Evolutionary conservation across 768 basidiomycete genomes (phyloP).

Genomic region (Lentinula lateritia): DNA sequence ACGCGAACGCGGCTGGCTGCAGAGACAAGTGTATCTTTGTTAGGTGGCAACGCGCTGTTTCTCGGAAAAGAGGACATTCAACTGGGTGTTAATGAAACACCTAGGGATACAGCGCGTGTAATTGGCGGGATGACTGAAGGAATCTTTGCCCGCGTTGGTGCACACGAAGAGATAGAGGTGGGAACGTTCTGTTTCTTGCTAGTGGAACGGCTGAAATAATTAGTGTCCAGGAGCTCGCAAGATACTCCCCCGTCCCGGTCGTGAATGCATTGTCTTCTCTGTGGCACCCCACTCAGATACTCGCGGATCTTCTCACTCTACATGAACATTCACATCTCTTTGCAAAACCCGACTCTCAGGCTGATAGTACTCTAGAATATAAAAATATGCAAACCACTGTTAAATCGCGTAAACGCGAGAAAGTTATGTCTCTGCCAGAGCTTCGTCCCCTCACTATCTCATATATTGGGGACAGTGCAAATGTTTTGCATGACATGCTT

Average conservation of each 20-base stretch:
- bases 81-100: slow-evolving; percentile 89
- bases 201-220: background rate
- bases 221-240: slow-evolving; percentile 74
- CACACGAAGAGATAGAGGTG: slow-evolving; percentile 90
- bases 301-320: slow-evolving; percentile 89
- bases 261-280: slow-evolving; percentile 93
- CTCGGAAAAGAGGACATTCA: slow-evolving; percentile 89
- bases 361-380: slow-evolving; percentile 14
- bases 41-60: slow-evolving; percentile 90
- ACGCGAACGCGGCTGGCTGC: slow-evolving; percentile 87
- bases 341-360: slow-evolving; percentile 17
- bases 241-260: slow-evolving; percentile 89
- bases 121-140: slow-evolving; percentile 95
- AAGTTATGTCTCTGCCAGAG: slow-evolving; percentile 29
- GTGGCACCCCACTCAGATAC: slow-evolving; percentile 95
- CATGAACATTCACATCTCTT: slow-evolving; percentile 69
- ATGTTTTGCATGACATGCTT: slow-evolving; percentile 96
- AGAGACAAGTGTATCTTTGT: slow-evolving; percentile 72
- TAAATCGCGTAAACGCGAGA: slow-evolving; percentile 9
- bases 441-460: slow-evolving; percentile 83
- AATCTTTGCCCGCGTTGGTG: slow-evolving; percentile 93
- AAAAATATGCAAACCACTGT: slow-evolving; percentile 8
- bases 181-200: slow-evolving; percentile 14
- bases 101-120: slow-evolving; percentile 80
- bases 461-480: slow-evolving; percentile 92